Conservation (phyloP, 768 basidiomycete genomes). For the Mycena sanguinolenta region DNA sequence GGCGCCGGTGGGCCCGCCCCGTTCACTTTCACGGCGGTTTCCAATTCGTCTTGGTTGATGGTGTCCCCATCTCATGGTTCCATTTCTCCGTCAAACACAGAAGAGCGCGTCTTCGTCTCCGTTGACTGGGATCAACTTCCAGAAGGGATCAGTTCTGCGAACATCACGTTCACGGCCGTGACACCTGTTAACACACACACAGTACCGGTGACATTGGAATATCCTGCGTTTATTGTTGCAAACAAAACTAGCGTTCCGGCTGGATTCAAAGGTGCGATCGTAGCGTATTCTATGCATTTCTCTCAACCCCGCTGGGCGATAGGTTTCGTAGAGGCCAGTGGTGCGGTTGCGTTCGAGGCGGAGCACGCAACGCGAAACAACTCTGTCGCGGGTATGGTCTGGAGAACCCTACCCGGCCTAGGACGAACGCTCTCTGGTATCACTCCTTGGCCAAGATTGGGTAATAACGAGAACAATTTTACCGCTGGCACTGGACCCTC, state of each 20-base stretch:
- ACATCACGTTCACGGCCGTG: slow-evolving; percentile 62
- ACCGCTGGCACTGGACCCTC: slow-evolving; percentile 73
- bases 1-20: slow-evolving; percentile 70
- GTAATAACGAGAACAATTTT: slow-evolving; percentile 66
- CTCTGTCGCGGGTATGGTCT: slow-evolving; percentile 64
- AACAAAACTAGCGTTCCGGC: slow-evolving; percentile 54
- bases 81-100: slow-evolving; percentile 61
- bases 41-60: slow-evolving; percentile 67
- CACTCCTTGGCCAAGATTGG: slow-evolving; percentile 67
- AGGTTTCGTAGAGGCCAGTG: slow-evolving; percentile 76
- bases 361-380: slow-evolving; percentile 66
- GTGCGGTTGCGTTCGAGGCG: slow-evolving; percentile 76
- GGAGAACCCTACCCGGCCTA: slow-evolving; percentile 71
- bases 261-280: slow-evolving; percentile 63
- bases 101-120: slow-evolving; percentile 66
- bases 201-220: slow-evolving; percentile 49
- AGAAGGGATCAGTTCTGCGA: slow-evolving; percentile 52
- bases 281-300: background rate
- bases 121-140: slow-evolving; percentile 71
- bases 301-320: background rate
- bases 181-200: no score
- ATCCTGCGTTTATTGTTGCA: slow-evolving; percentile 51
- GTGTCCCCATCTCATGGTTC: slow-evolving; percentile 62
- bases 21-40: slow-evolving; percentile 66
- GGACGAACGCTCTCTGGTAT: slow-evolving; percentile 73